A percentile compares a stretch with the other conserved stretches of the same genome.
Evolutionary conservation across 768 basidiomycete genomes (phyloP).

Genomic region (Kwoniella botswanensis): DNA sequence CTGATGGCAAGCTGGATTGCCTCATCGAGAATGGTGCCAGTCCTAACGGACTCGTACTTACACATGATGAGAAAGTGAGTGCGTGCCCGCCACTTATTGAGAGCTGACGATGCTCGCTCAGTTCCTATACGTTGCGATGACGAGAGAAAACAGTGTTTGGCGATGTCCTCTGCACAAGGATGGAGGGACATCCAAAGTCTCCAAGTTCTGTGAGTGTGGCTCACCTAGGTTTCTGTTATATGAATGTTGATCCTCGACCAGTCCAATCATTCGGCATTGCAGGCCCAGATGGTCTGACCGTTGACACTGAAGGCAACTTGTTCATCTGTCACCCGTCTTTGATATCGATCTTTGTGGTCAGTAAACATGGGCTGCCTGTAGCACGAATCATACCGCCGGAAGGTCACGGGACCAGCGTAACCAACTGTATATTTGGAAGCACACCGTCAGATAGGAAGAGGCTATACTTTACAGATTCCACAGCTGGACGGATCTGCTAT

Average conservation of each 20-base stretch:
- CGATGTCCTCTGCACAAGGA: constrained; percentile 32
- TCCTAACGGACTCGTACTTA: constrained; percentile 34
- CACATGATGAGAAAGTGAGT: constrained; percentile 32
- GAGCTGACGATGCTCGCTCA: neutral
- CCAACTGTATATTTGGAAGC: constrained; percentile 38
- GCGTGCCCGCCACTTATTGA: neutral
- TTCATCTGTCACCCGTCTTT: constrained; percentile 37
- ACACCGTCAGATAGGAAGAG: constrained; percentile 26
- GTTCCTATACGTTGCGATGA: constrained; percentile 38
- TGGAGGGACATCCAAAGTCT: constrained; percentile 33
- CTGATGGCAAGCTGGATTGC: constrained; percentile 29
- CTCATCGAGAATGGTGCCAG: constrained; percentile 32
- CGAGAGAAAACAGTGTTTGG: constrained; percentile 37
- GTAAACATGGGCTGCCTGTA: constrained; percentile 22
- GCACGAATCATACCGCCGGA: constrained; percentile 32
- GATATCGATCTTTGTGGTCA: constrained; percentile 35
- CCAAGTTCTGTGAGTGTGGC: constrained; percentile 29
- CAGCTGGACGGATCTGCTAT: constrained; percentile 21
- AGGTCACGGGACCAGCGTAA: constrained; percentile 18
- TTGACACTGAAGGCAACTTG: constrained; percentile 32
- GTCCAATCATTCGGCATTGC: constrained; percentile 34
- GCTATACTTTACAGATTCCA: constrained; percentile 28
- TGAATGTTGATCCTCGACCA: neutral
- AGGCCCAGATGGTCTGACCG: constrained; percentile 38
- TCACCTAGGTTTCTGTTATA: neutral